Evolutionary conservation across 176 grass and related monocot genomes (phyloP), one percentile per base, ranked within the genome.

Genomic region (Rhynchospora pubera): DNA sequence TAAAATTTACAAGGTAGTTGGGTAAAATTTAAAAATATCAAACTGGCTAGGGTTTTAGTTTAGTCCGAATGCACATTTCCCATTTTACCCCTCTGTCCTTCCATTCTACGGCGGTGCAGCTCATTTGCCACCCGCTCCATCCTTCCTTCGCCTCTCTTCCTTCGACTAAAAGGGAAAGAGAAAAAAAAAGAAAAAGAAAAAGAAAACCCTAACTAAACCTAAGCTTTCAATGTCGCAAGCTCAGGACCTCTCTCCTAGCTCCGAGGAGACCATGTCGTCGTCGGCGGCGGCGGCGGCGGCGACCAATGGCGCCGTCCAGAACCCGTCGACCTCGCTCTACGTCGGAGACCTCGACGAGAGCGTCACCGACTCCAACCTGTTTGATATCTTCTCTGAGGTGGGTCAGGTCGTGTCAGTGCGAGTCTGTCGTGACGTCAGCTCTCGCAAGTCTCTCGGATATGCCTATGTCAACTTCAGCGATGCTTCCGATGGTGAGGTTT

Each of bases 391-490:
- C 90, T 87, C 62, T 73, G 88, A 94, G 88, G 85, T 89, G 1
- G 95, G 87, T 3, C 87, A 75, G 57, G 92, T 97, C 56, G 66
- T 97, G 39, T 97, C 95, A 21, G 95, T 97, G 48, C 90, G 95
- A 44, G 95, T 97, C 77, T 97, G 95, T 85, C 86, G 95, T 65
- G 92, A 97, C 68, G 32, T 88, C 79, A 86, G n/a, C 75, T 79
- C 90, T 22, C 86, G 92, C 59, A 87, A 89, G 43, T 97, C 92
- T 42, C 92, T 97, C 42, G 92, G 95, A 22, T 97, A 97, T 74
- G 95, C 90, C 84, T 97, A 97, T 62, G 95, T 97, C 66, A 97
- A 97, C 92, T 97, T 85, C 92, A 85, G 24, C 79, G 90, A 85
- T 72, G 86, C 92, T 30, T 1, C 90, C 56, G 92, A 97, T 88